Evolutionary conservation across 495 filamentous ascomycete species (phyloP).

Genomic region (Penicillium soppii): DNA sequence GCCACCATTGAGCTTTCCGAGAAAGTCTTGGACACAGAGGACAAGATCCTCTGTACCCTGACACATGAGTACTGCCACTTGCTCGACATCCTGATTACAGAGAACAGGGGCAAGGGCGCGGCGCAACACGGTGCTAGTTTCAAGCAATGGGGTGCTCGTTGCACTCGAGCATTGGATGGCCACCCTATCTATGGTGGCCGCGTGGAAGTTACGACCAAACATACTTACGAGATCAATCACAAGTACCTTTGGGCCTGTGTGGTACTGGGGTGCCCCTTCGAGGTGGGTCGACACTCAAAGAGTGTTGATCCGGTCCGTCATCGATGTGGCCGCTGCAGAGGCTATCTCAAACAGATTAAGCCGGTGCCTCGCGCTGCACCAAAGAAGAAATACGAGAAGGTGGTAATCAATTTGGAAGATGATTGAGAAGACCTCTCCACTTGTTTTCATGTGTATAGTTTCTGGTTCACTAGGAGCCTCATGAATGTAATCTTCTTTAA

Average conservation of each 20-base stretch:
- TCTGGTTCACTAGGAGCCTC: no score
- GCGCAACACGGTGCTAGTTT: conserved; percentile 79
- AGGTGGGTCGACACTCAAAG: conserved; percentile 79
- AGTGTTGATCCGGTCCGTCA: conserved; percentile 68
- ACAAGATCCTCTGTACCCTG: conserved; percentile 79
- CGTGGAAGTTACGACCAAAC: conserved; percentile 80
- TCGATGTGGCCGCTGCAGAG: conserved; percentile 69
- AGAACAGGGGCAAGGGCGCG: conserved; percentile 53
- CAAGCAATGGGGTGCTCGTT: conserved; percentile 63
- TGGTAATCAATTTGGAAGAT: neutral
- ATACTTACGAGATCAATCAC: conserved; percentile 82
- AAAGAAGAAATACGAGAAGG: conserved; percentile 49
- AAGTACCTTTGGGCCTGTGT: conserved; percentile 84
- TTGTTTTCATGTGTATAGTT: no score
- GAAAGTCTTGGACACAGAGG: conserved; percentile 76
- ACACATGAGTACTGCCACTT: conserved; percentile 97
- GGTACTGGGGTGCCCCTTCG: conserved; percentile 54
- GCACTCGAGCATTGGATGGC: conserved; percentile 40
- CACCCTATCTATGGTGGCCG: conserved; percentile 48
- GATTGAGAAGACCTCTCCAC: conserved; percentile 11
- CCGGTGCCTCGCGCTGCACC: conserved; percentile 65
- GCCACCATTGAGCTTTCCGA: conserved; percentile 84
- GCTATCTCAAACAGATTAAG: conserved; percentile 70
- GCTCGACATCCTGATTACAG: conserved; percentile 78
- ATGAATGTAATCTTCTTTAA: no score